These are phyloP conservation scores for Cyclotella cryptica DNA, from an alignment of 108 stramenopile genomes.

Conservation along the genomic window DNA sequence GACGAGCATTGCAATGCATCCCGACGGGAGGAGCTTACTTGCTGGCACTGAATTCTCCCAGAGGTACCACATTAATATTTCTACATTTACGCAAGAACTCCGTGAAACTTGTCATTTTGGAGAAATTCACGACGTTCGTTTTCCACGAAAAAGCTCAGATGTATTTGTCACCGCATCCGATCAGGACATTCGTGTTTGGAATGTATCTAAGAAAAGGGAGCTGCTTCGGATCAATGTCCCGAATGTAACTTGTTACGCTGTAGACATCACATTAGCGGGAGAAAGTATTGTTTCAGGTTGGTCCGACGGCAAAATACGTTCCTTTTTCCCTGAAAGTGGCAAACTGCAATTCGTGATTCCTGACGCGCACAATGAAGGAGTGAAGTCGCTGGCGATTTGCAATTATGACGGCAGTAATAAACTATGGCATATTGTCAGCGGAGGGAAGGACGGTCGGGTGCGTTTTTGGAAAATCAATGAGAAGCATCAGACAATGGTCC, in stretches of 20 bases:
- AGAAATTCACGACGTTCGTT: slow-evolving; percentile 77
- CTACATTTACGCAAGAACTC: slow-evolving; percentile 67
- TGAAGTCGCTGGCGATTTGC: slow-evolving; percentile 75
- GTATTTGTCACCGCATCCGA: slow-evolving; percentile 83
- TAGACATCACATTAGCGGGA: slow-evolving; percentile 75
- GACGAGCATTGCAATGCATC: slow-evolving; percentile 70
- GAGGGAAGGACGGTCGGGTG: slow-evolving; percentile 88
- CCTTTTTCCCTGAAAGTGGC: slow-evolving; percentile 88
- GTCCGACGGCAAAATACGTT: slow-evolving; percentile 92
- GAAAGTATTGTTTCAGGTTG: slow-evolving; percentile 79
- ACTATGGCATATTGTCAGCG: slow-evolving; percentile 74
- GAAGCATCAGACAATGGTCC: slow-evolving; percentile 78
- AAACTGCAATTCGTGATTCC: slow-evolving; percentile 86
- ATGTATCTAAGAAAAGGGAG: slow-evolving; percentile 68
- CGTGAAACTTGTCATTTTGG: slow-evolving; percentile 86
- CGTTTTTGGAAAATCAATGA: slow-evolving; percentile 82
- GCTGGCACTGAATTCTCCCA: slow-evolving; percentile 70
- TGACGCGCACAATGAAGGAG: slow-evolving; percentile 76
- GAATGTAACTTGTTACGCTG: slow-evolving; percentile 80
- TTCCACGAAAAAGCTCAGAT: slow-evolving; percentile 74
- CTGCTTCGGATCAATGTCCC: slow-evolving; percentile 91
- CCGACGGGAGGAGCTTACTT: slow-evolving; percentile 63
- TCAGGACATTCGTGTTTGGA: slow-evolving; percentile 90
- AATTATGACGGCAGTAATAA: slow-evolving; percentile 59
- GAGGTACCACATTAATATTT: slow-evolving; percentile 76